Base-by-base conservation (phyloP, 352 stramenopile genomes). In the Blastocystis sp. region DNA sequence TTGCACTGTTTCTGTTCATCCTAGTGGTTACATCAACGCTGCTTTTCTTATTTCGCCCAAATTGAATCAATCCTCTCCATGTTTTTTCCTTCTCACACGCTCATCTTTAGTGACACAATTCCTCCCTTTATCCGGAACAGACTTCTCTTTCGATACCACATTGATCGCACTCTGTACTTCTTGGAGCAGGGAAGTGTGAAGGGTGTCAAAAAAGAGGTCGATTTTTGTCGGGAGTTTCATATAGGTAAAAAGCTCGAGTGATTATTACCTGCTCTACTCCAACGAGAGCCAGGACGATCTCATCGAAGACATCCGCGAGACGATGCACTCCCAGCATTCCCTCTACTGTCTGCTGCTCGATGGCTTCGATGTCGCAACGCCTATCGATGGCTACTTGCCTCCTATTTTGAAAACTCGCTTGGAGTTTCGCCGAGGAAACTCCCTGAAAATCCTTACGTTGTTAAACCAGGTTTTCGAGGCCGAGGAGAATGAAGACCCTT, bases 111-210 rank as follows among this genome's bases (percentile, higher is more conserved):
- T 29, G 73, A 84, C 9, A 20, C 73, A 8, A 43, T 69, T 39
- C 73, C 73, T 2, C 43, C 59, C 18, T 54, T 37, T 20, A 29
- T 84, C 6, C 34, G 45, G 29, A 84, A 45, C 39, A 50, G 73
- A 43, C 26, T 84, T 11, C 53, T 53, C 11, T 84, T 84, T 20
- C 73, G 53, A 18, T 84, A 84, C 56, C 73, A 84, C 56, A 68
- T 84, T 37, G 59, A 68, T 45, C 73, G 73, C 15, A 84, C 53
- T 34, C 39, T 66, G 15, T 84, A 84, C 39, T 84, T 84, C 73
- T 55, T 84, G 3, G 73, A 84, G 56, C 73, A 84, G 50, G 73
- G 73, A 18, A 84, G 73, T 45, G 53, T 84, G 50, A 84, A 84
- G 39, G 73, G 73, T 23, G 73, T 84, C 20, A 84, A 84, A 29